Evolutionary conservation across 805 yeast genomes (phyloP), one percentile per base, ranked within the genome.

Genomic region (Suhomyces sp.): DNA sequence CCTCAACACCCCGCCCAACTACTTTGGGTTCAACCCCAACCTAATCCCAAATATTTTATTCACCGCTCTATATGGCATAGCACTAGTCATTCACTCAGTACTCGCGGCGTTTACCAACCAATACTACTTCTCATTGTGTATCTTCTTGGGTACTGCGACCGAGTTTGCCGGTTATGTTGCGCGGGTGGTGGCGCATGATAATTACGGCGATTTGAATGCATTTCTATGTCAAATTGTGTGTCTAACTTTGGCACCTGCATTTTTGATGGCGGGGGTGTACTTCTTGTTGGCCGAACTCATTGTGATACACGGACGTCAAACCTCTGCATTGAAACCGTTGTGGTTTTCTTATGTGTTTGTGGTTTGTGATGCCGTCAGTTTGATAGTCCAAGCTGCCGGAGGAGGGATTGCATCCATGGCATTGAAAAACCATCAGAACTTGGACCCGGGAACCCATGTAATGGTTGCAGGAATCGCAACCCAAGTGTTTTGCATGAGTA

Each of bases 221-320:
- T 90, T 77, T 62, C 62, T 87, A 44, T 69, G 85, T 60, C 96
- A 90, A 66, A 79, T 86, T 57, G 79, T 85, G 51, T 76, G 85
- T 60, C 70, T 90, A 52, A 88, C 93, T 0, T 68, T 90, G 47
- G 93, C 90, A 0, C 97, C 97, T 0, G 90, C 89, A 19, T 87
- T 90, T 66, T 73, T 88, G 45, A 87, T 88, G 88, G 97, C 88
- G 4, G 96, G 93, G 1, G 75, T 90, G 2, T 91, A 90, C 69
- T 86, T 79, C 58, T 74, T 84, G 50, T 69, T 90, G 57, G 90
- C 87, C 5, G 87, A 88, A 67, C 60, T 87, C 48, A 73, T 85
- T 46, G 83, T 85, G 52, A 67, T 88, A 1, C 84, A 82, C 61
- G 67, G 66, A 4, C 49, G 58, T 54, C 63, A 71, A 15, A 84